phyloP scores from a whole-genome alignment of 768 basidiomycete genomes.

The Podaxis sp. region DNA sequence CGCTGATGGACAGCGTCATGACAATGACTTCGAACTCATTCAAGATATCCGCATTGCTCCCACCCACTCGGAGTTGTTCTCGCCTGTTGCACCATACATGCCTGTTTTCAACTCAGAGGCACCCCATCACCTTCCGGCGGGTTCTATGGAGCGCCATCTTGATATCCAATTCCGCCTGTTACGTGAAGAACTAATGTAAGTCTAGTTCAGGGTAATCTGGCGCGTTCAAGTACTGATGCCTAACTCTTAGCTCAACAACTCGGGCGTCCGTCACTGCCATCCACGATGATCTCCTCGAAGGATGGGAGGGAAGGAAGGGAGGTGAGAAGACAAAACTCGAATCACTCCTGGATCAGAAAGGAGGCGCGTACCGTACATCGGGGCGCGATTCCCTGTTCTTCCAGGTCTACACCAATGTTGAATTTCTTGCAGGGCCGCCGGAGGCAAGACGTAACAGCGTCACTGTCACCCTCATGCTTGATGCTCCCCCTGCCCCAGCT shows the following conservation, averaged over 20 bases:
- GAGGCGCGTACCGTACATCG: slow-evolving; percentile 57
- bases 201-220: too few species aligned
- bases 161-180: slow-evolving; percentile 44
- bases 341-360: slow-evolving; percentile 47
- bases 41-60: slow-evolving; percentile 65
- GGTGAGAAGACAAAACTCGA: slow-evolving; percentile 37
- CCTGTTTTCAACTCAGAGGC: slow-evolving; percentile 61
- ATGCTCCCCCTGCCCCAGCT: slow-evolving; percentile 58
- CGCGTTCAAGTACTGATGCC: too few species aligned
- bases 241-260: too few species aligned
- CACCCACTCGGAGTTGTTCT: slow-evolving; percentile 64
- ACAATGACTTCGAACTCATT: slow-evolving; percentile 65
- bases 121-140: slow-evolving; percentile 57
- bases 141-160: slow-evolving; percentile 63
- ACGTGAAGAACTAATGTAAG: too few species aligned
- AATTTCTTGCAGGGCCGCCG: slow-evolving; percentile 45
- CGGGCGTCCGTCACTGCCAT: too few species aligned
- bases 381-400: slow-evolving; percentile 53
- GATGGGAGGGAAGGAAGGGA: slow-evolving; percentile 23
- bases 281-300: too few species aligned
- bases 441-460: too few species aligned
- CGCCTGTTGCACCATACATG: slow-evolving; percentile 48
- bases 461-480: slow-evolving; percentile 32
- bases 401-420: slow-evolving; percentile 58
- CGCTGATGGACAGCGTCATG: slow-evolving; percentile 55